These are phyloP conservation scores for Heimioporus retisporus DNA, from an alignment of 1,284 basidiomycete genomes.

Conservation along the genomic window DNA sequence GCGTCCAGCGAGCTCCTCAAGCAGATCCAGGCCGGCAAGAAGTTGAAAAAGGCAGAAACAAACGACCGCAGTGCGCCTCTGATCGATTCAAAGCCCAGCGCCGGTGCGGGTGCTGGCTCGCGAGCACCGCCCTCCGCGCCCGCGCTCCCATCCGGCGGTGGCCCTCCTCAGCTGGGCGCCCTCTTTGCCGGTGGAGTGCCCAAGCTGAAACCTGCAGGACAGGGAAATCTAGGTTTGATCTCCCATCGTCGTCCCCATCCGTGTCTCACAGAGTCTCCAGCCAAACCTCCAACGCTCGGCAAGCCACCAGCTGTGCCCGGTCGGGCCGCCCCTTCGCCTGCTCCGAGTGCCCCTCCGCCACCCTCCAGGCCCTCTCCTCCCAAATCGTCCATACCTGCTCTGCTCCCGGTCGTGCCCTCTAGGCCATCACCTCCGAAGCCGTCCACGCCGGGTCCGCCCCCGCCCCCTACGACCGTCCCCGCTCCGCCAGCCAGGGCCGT, in stretches of 20 bases:
- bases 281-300: slow-evolving; percentile 69
- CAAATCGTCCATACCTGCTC: slow-evolving; percentile 39
- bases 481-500: slow-evolving; percentile 34
- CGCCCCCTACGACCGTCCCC: slow-evolving; percentile 23
- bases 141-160: slow-evolving; percentile 48
- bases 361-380: slow-evolving; percentile 44
- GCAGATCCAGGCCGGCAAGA: slow-evolving; percentile 85
- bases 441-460: slow-evolving; percentile 20
- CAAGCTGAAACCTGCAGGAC: slow-evolving; percentile 84
- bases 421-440: too few species aligned
- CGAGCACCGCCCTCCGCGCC: slow-evolving; percentile 42
- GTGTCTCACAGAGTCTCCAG: slow-evolving; percentile 47
- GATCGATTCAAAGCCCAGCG: slow-evolving; percentile 63
- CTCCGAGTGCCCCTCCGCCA: slow-evolving; percentile 45
- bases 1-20: slow-evolving; percentile 77
- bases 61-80: slow-evolving; percentile 84
- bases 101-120: slow-evolving; percentile 47
- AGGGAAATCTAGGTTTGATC: slow-evolving; percentile 62
- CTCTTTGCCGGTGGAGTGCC: slow-evolving; percentile 94
- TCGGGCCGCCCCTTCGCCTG: slow-evolving; percentile 50
- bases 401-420: slow-evolving; percentile 27
- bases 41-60: slow-evolving; percentile 84
- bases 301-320: slow-evolving; percentile 78
- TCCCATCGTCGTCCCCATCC: slow-evolving; percentile 18
- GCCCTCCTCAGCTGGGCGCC: slow-evolving; percentile 84